Percentiles rank a stretch among this genome's conserved stretches.
These are phyloP conservation scores for Craterostigma plantagineum DNA, from an alignment of 257 asterid genomes.

Conservation along the genomic window DNA sequence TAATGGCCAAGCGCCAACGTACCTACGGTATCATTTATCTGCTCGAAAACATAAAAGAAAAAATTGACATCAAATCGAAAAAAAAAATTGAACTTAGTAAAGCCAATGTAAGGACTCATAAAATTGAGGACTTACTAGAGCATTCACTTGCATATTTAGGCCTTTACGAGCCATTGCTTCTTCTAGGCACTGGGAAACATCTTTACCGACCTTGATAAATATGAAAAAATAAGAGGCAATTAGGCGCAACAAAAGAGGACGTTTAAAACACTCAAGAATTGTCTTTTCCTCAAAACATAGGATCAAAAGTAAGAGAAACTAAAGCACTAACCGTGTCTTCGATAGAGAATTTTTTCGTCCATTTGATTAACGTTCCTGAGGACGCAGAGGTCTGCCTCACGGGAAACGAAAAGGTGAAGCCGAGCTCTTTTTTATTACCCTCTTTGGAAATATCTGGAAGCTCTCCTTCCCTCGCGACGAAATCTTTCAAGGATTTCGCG, in stretches of 20 bases:
- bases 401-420: conserved; percentile 87
- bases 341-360: conserved; percentile 73
- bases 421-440: conserved; percentile 38
- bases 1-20: conserved; percentile 72
- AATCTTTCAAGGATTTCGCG: conserved; percentile 39
- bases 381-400: conserved; percentile 50
- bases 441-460: conserved; percentile 15
- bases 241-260: too few relatives aligned
- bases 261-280: too few relatives aligned
- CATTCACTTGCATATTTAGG: conserved; percentile 58
- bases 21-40: conserved; percentile 81
- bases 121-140: conserved; percentile 32
- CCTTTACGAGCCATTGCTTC: conserved; percentile 46
- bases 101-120: too few relatives aligned
- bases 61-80: neutral
- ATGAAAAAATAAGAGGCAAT: neutral
- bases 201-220: conserved; percentile 48
- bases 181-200: conserved; percentile 57
- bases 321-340: conserved; percentile 44
- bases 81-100: too few relatives aligned
- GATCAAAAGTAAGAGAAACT: too few relatives aligned
- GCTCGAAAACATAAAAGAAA: conserved; percentile 12
- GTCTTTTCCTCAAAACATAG: too few relatives aligned
- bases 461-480: conserved; percentile 37
- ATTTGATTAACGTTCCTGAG: conserved; percentile 57